A percentile compares a stretch with the other conserved stretches of the same genome.
These are phyloP conservation scores for Ramichloridium luteum DNA, from an alignment of 2,329 filamentous ascomycete species.

Conservation along the genomic window DNA sequence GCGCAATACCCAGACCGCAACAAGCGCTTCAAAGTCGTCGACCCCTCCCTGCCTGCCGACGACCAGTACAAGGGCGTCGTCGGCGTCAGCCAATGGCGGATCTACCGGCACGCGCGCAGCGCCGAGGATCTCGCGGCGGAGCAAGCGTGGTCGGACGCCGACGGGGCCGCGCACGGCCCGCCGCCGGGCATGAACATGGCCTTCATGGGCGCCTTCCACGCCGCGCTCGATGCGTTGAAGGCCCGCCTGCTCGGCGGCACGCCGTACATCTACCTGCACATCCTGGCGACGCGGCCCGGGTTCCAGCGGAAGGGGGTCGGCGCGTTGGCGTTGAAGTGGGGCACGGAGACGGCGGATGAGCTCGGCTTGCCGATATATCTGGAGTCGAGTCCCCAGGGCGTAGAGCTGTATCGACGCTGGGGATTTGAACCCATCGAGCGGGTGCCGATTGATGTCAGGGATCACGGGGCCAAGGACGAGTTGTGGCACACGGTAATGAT, in stretches of 20 bases:
- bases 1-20: conserved; percentile 11
- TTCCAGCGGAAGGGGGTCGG: conserved; percentile 31
- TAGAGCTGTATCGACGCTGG: conserved; percentile 29
- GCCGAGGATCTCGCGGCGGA: conserved; percentile 18
- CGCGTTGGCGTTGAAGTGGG: conserved; percentile 27
- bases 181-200: conserved; percentile 12
- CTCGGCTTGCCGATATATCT: conserved; percentile 28
- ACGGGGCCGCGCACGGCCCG: conserved; percentile 9
- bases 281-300: conserved; percentile 27
- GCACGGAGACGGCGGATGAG: conserved; percentile 28
- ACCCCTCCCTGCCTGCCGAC: conserved; percentile 17
- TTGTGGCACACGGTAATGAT: conserved; percentile 18
- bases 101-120: conserved; percentile 17
- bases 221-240: conserved; percentile 9
- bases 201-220: conserved; percentile 15
- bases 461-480: conserved; percentile 15
- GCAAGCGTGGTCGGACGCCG: conserved; percentile 12
- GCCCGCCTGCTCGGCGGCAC: conserved; percentile 16
- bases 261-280: conserved; percentile 18
- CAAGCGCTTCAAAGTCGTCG: conserved; percentile 18
- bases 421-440: conserved; percentile 22
- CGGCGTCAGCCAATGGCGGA: conserved; percentile 22
- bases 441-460: conserved; percentile 19
- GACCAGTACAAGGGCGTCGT: conserved; percentile 16
- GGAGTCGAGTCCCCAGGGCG: conserved; percentile 27